Evolutionary conservation across 441 rosid species (phyloP).

Genomic region (Arabidopsis hybrid): DNA sequence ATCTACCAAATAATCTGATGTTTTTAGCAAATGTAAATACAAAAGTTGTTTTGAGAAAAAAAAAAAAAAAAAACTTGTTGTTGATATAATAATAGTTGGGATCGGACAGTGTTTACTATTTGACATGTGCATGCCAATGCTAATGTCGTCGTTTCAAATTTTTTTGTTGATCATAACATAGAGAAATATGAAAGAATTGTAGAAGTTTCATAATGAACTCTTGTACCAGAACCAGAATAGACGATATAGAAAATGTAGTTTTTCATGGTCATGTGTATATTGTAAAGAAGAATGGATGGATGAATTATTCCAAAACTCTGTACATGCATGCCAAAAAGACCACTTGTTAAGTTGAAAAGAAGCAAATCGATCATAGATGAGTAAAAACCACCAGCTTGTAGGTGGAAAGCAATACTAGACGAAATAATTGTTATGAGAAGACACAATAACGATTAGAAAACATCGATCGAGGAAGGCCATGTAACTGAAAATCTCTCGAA

Average conservation of each 20-base stretch:
- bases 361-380: too few relatives aligned
- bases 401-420: background rate
- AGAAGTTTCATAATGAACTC: too few relatives aligned
- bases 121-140: background rate
- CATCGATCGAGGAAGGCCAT: background rate
- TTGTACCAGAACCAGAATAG: background rate
- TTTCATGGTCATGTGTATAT: background rate
- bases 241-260: background rate
- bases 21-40: slow-evolving; percentile 21
- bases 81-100: background rate
- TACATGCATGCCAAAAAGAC: background rate
- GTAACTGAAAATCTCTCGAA: background rate
- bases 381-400: background rate
- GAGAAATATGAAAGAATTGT: too few relatives aligned
- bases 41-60: too few relatives aligned
- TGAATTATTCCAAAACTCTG: background rate
- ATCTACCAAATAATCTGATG: background rate
- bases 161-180: too few relatives aligned
- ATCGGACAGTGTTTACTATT: background rate
- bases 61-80: background rate
- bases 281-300: background rate
- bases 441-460: background rate
- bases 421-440: background rate
- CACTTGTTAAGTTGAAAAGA: background rate
- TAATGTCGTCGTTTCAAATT: background rate